Conservation (phyloP, 2,329 filamentous ascomycete species). For the Thielaviopsis ethacetica region DNA sequence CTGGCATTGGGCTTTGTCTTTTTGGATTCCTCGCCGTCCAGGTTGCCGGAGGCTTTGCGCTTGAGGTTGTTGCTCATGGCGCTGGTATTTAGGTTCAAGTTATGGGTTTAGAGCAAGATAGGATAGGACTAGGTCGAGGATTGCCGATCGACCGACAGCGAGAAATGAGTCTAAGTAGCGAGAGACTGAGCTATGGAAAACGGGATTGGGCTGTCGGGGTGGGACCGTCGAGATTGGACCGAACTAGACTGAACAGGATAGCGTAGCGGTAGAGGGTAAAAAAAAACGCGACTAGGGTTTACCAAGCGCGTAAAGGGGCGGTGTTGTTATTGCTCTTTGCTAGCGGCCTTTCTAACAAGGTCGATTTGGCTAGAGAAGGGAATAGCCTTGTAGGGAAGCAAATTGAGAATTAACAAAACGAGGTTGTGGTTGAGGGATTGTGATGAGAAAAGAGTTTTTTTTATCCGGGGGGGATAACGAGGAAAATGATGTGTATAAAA, state of each 20-base stretch:
- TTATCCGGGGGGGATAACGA: neutral
- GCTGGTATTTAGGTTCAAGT: neutral
- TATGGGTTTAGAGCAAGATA: too few species aligned
- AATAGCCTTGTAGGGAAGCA: neutral
- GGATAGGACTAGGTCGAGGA: neutral
- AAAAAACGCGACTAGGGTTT: too few species aligned
- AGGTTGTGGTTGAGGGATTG: neutral
- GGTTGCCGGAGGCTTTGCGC: conserved; percentile 42
- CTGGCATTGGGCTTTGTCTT: conserved; percentile 58
- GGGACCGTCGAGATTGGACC: too few species aligned
- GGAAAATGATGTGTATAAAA: neutral
- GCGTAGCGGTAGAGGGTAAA: too few species aligned
- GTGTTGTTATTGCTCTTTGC: too few species aligned
- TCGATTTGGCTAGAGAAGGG: neutral
- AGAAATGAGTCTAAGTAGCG: neutral
- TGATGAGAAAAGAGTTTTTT: neutral
- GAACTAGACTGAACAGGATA: too few species aligned
- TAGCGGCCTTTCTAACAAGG: neutral
- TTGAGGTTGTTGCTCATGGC: conserved; percentile 43
- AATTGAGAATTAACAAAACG: too few species aligned
- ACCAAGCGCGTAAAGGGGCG: too few species aligned
- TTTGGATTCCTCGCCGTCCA: conserved; percentile 37
- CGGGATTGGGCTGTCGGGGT: too few species aligned
- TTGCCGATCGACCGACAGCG: neutral
- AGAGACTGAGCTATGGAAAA: too few species aligned